phyloP scores from a whole-genome alignment of 2,329 filamentous ascomycete species.

The Cryphonectria parasitica region DNA sequence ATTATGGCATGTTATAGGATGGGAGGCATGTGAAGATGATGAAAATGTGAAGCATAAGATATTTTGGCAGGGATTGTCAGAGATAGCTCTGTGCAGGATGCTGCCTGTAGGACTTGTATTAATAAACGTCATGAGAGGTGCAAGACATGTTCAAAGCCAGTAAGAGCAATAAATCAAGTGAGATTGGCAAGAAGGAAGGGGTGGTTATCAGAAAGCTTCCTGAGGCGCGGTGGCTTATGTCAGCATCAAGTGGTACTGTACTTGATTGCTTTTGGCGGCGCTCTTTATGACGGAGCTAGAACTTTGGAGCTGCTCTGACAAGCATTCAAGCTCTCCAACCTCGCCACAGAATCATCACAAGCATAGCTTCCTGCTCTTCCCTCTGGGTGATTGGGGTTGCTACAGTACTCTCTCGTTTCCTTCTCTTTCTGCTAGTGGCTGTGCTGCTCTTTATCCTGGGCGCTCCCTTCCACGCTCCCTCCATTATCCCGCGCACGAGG shows the following conservation, averaged over 20 bases:
- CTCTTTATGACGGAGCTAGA: not conserved
- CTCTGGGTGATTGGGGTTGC: not conserved
- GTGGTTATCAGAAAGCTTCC: not conserved
- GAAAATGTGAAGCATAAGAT: not conserved
- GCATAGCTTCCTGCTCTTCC: not conserved
- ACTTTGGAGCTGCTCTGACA: not conserved
- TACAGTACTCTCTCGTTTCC: not conserved
- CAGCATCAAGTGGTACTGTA: not conserved
- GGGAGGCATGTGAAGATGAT: not conserved
- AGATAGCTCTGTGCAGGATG: not conserved
- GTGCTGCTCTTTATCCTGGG: not conserved
- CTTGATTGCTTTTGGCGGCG: not conserved
- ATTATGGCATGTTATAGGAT: not conserved
- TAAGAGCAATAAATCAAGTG: not conserved
- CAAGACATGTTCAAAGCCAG: not conserved
- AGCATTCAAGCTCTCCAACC: not conserved
- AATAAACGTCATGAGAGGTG: not conserved
- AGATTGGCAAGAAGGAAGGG: not conserved
- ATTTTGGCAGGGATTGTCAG: not conserved
- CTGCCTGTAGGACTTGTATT: not conserved
- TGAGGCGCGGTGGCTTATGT: not conserved
- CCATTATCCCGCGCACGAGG: not conserved
- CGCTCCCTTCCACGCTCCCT: not conserved
- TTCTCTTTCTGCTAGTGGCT: not conserved
- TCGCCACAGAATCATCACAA: not conserved